Evolutionary conservation across 2,329 filamentous ascomycete species (phyloP).

Genomic region (Tolypocladium ophioglossoides): DNA sequence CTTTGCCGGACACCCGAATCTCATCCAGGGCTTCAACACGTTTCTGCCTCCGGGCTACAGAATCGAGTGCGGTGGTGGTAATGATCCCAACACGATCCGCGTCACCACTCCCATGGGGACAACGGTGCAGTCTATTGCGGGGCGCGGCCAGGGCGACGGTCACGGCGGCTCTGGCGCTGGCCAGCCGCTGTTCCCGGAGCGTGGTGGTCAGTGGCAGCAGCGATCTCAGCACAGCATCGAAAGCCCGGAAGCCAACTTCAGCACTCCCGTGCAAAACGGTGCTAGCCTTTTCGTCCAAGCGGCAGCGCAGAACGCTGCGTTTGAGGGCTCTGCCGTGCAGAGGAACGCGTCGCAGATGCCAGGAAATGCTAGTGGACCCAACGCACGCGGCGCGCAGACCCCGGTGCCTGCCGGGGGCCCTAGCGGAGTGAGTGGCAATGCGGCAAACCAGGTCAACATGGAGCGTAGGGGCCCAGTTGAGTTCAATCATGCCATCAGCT

Average conservation of each 20-base stretch:
- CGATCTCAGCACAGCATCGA: constrained; percentile 47
- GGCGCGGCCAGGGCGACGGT: constrained; percentile 37
- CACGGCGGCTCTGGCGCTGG: constrained; percentile 24
- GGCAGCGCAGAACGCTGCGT: constrained; percentile 24
- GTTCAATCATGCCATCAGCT: constrained; percentile 98
- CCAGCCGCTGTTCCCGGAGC: constrained; percentile 36
- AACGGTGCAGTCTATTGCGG: constrained; percentile 76
- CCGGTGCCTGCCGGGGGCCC: constrained; percentile 47
- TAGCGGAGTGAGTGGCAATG: constrained; percentile 49
- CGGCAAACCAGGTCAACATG: constrained; percentile 48
- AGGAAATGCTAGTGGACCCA: constrained; percentile 28
- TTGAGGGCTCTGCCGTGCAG: constrained; percentile 19
- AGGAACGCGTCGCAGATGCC: constrained; percentile 19
- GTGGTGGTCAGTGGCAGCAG: constrained; percentile 46
- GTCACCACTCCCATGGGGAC: constrained; percentile 98
- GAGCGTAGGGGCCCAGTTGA: constrained; percentile 92
- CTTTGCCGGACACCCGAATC: constrained; percentile 87
- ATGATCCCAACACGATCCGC: constrained; percentile 90
- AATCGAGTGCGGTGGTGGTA: constrained; percentile 89
- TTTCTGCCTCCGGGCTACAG: constrained; percentile 92
- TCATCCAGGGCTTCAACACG: constrained; percentile 97
- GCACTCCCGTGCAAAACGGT: constrained; percentile 42
- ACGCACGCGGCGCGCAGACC: constrained; percentile 44
- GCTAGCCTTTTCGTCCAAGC: constrained; percentile 35
- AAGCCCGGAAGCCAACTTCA: constrained; percentile 53